Conservation (phyloP, 305 asterid genomes). For the Rubia balearica region DNA sequence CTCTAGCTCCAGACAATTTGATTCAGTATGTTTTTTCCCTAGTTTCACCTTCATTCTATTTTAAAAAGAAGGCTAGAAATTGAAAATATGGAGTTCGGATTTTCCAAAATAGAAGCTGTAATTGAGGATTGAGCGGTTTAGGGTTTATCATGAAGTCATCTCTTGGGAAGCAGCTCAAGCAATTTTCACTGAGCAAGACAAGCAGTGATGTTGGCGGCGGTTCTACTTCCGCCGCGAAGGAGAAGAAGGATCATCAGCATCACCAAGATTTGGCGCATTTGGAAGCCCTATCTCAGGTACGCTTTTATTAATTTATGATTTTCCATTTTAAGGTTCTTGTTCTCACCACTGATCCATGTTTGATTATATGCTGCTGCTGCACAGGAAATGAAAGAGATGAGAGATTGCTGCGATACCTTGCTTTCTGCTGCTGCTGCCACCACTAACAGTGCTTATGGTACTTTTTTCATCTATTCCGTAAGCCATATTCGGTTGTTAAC, state of each 20-base stretch:
- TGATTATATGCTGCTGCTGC: slow-evolving; percentile 13
- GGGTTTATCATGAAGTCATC: slow-evolving; percentile 61
- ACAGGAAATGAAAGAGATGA: slow-evolving; percentile 96
- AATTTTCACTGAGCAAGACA: slow-evolving; percentile 47
- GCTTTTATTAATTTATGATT: slow-evolving; percentile 39
- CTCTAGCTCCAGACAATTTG: too few relatives aligned
- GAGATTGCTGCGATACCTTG: slow-evolving; percentile 77
- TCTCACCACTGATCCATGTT: neutral
- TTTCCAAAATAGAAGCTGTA: neutral
- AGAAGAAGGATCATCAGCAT: slow-evolving; percentile 57
- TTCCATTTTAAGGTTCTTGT: slow-evolving; percentile 14
- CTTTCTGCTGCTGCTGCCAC: slow-evolving; percentile 99
- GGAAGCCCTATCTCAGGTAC: slow-evolving; percentile 66
- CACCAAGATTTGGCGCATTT: slow-evolving; percentile 43
- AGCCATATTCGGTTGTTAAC: neutral
- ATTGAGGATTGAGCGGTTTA: neutral
- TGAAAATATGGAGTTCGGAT: neutral
- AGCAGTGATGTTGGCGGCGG: slow-evolving; percentile 1
- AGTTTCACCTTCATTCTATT: too few relatives aligned
- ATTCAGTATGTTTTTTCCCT: too few relatives aligned
- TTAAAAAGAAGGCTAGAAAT: neutral
- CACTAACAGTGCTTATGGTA: slow-evolving; percentile 92
- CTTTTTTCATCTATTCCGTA: slow-evolving; percentile 12
- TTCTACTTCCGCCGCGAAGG: slow-evolving; percentile 37
- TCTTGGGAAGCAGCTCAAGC: slow-evolving; percentile 60